Conservation (phyloP, 371 early-diverging fungal genomes). For the Mortierella polycephala region DNA sequence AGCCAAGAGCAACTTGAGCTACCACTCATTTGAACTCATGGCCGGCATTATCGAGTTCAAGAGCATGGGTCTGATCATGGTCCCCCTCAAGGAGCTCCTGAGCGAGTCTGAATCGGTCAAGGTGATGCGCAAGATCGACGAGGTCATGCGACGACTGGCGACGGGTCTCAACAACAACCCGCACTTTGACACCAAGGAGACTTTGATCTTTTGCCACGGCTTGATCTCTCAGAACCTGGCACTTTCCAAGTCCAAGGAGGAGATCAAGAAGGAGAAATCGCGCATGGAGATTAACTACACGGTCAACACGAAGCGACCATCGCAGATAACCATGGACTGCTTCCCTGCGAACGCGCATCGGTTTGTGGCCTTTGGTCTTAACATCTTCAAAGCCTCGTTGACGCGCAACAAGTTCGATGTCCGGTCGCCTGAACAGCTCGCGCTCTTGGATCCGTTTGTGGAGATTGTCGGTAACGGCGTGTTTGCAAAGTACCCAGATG, state of each 20-base stretch:
- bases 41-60: constrained; percentile 72
- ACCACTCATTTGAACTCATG: constrained; percentile 85
- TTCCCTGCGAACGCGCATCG: constrained; percentile 85
- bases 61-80: constrained; percentile 73
- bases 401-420: constrained; percentile 75
- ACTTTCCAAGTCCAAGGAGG: constrained; percentile 62
- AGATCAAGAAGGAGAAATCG: constrained; percentile 60
- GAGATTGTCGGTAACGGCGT: constrained; percentile 82
- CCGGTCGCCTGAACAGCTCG: constrained; percentile 61
- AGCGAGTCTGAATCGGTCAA: constrained; percentile 82
- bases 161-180: constrained; percentile 83
- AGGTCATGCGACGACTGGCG: constrained; percentile 79
- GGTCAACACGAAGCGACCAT: constrained; percentile 77
- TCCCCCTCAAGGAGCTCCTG: constrained; percentile 91
- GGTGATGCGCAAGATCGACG: constrained; percentile 80
- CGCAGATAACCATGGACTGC: constrained; percentile 63
- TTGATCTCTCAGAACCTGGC: constrained; percentile 87
- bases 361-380: constrained; percentile 93
- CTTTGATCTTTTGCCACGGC: constrained; percentile 84
- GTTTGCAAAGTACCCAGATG: constrained; percentile 80
- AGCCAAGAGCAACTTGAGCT: constrained; percentile 83
- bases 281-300: constrained; percentile 72
- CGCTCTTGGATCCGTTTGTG: constrained; percentile 84
- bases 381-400: constrained; percentile 75
- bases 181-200: constrained; percentile 69